A percentile compares a stretch with the other conserved stretches of the same genome.
Conservation (phyloP, 129 eudicot species). For the Apium graveolens region DNA sequence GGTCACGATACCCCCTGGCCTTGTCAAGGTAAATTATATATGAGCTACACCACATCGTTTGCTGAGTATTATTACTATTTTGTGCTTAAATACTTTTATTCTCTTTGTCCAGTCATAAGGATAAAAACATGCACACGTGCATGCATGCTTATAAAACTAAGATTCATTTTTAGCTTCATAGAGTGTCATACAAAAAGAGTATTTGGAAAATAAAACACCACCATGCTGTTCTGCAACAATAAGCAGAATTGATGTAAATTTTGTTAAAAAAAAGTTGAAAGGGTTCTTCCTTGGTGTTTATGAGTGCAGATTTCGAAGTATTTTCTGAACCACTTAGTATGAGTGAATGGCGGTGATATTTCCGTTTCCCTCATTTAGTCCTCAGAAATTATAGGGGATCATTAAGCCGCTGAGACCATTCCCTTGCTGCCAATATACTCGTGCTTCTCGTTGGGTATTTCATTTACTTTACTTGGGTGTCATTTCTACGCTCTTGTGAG, state of each 20-base stretch:
- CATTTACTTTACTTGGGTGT: not conserved
- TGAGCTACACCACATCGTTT: slow-evolving; percentile 12
- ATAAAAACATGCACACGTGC: not conserved
- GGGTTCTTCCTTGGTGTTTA: not conserved
- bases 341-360: not conserved
- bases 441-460: not conserved
- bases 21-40: slow-evolving; percentile 58
- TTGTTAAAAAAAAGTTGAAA: not conserved
- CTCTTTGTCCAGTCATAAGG: not conserved
- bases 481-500: not conserved
- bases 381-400: not conserved
- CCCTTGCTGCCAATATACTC: not conserved
- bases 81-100: not conserved
- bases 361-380: not conserved
- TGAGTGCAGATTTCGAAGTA: not conserved
- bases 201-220: not conserved
- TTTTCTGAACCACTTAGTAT: not conserved
- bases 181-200: not conserved
- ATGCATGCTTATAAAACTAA: not conserved
- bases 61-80: slow-evolving; percentile 4
- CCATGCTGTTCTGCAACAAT: not conserved
- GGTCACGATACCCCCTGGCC: slow-evolving; percentile 74
- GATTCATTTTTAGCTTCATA: not conserved
- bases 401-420: not conserved
- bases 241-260: not conserved